Conservation (phyloP, 768 basidiomycete species). For the Roridomyces roridus region DNA sequence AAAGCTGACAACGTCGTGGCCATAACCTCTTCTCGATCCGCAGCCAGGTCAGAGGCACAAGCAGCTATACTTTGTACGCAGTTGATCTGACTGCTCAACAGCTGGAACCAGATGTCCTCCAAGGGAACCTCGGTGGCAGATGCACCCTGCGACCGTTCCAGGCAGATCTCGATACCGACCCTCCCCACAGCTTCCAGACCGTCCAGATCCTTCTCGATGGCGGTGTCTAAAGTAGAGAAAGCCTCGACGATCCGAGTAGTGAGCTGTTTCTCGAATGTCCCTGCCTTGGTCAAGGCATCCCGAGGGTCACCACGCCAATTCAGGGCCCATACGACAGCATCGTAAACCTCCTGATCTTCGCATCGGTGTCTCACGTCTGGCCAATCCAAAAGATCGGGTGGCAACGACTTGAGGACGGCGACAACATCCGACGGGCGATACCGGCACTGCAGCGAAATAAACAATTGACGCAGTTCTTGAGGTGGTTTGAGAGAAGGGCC, state of each 20-base stretch:
- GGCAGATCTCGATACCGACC: slow-evolving; percentile 72
- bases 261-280: slow-evolving; percentile 59
- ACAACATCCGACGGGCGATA: slow-evolving; percentile 72
- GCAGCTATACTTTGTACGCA: slow-evolving; percentile 74
- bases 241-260: slow-evolving; percentile 49
- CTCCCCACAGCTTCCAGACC: slow-evolving; percentile 64
- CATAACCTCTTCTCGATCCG: slow-evolving; percentile 16
- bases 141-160: slow-evolving; percentile 61
- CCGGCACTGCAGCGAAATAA: slow-evolving; percentile 76
- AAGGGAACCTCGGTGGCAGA: slow-evolving; percentile 49
- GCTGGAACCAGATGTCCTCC: slow-evolving; percentile 91
- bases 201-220: slow-evolving; percentile 45
- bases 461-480: slow-evolving; percentile 58
- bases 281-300: slow-evolving; percentile 71
- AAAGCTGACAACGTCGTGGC: slow-evolving; percentile 54
- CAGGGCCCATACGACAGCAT: slow-evolving; percentile 84
- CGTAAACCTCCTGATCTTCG: slow-evolving; percentile 67
- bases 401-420: slow-evolving; percentile 60
- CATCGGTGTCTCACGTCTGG: slow-evolving; percentile 63
- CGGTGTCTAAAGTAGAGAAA: slow-evolving; percentile 34
- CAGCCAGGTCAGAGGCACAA: slow-evolving; percentile 34
- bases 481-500: slow-evolving; percentile 54
- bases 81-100: slow-evolving; percentile 83
- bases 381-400: slow-evolving; percentile 61
- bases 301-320: slow-evolving; percentile 67